Base-by-base conservation (phyloP, 2,329 filamentous ascomycete species). In the Xylogone sp. region DNA sequence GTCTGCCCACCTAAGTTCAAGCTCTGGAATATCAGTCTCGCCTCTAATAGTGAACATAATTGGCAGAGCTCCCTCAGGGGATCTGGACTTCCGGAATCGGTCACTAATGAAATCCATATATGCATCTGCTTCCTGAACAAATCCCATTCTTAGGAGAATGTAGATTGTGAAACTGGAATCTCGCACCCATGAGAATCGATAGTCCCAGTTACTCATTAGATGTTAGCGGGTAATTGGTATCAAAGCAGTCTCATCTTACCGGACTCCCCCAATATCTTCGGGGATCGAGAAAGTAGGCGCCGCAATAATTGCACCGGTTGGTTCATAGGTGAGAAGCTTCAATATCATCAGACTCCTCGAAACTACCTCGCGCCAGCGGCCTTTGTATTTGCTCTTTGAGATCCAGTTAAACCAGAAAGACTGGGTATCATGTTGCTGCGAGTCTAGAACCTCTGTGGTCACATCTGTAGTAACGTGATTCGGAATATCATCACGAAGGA, bases 11-110 rank as follows among this genome's bases (percentile, higher is more conserved):
- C 74, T 67, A 5, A 90, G 75, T 56, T 87, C 86, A 31, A 76
- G 62, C 68, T 90, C 87, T 0, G 87, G 86, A 34, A 91, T 87
- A 39, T 90, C 83, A 1, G 86, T 90, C 43, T 83, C 83, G 45
- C 88, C 88, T 21, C 82, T 77, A 57, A 92, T 90, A 42, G 84
- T 88, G 64, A 91, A 90, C 87, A 92, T 91, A 63, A 92, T 88
- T 12, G 88, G 88, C 31, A 92, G 69, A 0, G 79, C 82, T 24
- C 82, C 81, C 46, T 84, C 79, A 1, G 76, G 65, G 7, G 72
- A 72, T n/a, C 81, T 76, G 1, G 83, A 83, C 53, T 81, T 76
- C 27, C 80, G 73, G 54, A 91, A 82, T 9, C 86, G 79, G 57
- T 88, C 81, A 68, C 81, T 88, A 57, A 92, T 90, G 64, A 90